These are phyloP conservation scores for Macadamia integrifolia DNA, from an alignment of 164 flowering plant genomes.

Conservation along the genomic window DNA sequence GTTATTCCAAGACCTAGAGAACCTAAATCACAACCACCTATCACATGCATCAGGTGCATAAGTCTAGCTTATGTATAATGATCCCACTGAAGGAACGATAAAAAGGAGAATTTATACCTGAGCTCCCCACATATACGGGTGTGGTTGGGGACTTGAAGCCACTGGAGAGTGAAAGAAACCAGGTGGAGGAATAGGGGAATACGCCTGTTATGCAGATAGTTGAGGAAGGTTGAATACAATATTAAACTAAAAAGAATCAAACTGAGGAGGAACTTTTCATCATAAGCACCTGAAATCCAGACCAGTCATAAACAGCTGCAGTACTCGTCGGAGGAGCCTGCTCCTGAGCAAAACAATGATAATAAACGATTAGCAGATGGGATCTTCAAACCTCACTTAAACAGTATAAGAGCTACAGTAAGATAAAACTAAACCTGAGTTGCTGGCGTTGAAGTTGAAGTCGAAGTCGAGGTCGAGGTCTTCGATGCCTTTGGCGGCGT, in stretches of 20 bases:
- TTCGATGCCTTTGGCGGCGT: conserved; percentile 55
- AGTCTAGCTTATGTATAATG: neutral
- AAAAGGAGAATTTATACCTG: conserved; percentile 49
- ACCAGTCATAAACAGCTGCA: conserved; percentile 72
- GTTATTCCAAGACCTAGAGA: neutral
- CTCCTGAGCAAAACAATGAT: conserved; percentile 40
- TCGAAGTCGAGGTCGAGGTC: neutral
- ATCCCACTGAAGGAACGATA: neutral
- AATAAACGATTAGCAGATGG: neutral
- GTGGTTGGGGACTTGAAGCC: conserved; percentile 92
- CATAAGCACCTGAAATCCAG: conserved; percentile 72
- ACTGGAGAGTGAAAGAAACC: conserved; percentile 49
- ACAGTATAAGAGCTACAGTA: conserved; percentile 1
- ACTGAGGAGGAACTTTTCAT: neutral
- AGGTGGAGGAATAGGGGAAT: conserved; percentile 84
- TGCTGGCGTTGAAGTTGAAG: conserved; percentile 18
- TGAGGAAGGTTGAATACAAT: neutral
- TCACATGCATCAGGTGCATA: neutral
- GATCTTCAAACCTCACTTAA: neutral
- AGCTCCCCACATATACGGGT: conserved; percentile 97
- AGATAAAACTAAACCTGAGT: conserved; percentile 39
- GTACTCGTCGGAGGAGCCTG: conserved; percentile 47
- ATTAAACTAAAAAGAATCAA: neutral
- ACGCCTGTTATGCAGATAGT: conserved; percentile 48
- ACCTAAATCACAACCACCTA: neutral